Evolutionary conservation across 2,329 filamentous ascomycete genomes (phyloP), one percentile per base, ranked within the genome.

Genomic region (Penicillium sp.): DNA sequence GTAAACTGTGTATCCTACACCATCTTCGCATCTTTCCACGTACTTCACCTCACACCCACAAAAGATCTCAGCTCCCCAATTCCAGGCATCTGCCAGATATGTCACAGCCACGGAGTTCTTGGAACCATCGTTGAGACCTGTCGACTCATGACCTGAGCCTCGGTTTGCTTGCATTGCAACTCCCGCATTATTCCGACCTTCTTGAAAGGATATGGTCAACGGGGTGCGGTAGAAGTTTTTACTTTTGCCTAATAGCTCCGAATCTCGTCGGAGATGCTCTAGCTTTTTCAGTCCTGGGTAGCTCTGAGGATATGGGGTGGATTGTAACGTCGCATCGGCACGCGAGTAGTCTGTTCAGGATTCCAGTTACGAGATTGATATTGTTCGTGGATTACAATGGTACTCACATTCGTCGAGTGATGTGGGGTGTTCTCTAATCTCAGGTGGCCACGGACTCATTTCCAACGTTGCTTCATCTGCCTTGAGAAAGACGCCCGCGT

Each of bases 1-100:
- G 7, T 46, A 3, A n/a, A 46, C 22, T 16, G 43, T 46, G n/a
- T 46, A 46, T 46, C 43, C 43, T 7, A 31, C 22, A 9, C 22
- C 22, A n/a, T 31, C 43, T 16, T 14, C 43, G 6, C 14, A 27
- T 69, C 85, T 82, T 56, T 84, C 81, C 52, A 90, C 77, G 66
- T 88, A 84, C 46, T 84, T 79, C 2, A 89, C 87, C 70, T 90
- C 86, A 60, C 86, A 87, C 65, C 87, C 82, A 71, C 87, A 90
- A 62, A 90, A 90, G 72, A 90, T 84, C 67, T 90, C 87, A 13
- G 87, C 85, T 9, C 87, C 88, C 85, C 86, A 88, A 66, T 89
- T 88, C 87, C 87, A 89, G 1, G 88, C 87, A 70, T 90, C 87
- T 7, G 85, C 81, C 7, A 90, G 75, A 66, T 90, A 90, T 0